A percentile compares a stretch with the other conserved stretches of the same genome.
Conservation (phyloP, 1,284 basidiomycete species). For the Trametes sp. region DNA sequence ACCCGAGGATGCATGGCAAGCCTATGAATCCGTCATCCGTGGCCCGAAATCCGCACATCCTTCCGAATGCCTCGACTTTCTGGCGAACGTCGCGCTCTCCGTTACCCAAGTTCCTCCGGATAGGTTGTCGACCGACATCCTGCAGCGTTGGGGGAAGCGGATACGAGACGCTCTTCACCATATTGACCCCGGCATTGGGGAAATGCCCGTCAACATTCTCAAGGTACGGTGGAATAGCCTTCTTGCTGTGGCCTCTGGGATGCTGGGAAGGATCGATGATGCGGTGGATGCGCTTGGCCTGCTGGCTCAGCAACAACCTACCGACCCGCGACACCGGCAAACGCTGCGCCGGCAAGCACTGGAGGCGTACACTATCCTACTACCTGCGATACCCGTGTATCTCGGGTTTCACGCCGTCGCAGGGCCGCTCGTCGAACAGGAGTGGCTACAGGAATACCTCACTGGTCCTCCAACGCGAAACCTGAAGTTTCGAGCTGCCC, state of each 20-base stretch:
- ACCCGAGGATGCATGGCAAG: slow-evolving; percentile 32
- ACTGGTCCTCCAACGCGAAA: slow-evolving; percentile 20
- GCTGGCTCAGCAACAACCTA: slow-evolving; percentile 19
- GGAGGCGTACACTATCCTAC: slow-evolving; percentile 50
- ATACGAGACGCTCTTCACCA: slow-evolving; percentile 45
- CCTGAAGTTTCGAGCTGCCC: neutral
- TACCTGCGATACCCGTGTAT: slow-evolving; percentile 48
- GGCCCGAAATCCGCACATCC: slow-evolving; percentile 15
- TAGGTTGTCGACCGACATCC: slow-evolving; percentile 8
- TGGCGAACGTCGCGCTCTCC: slow-evolving; percentile 14
- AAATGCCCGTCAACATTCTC: slow-evolving; percentile 8
- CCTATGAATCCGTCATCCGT: slow-evolving; percentile 21
- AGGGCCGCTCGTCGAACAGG: slow-evolving; percentile 54
- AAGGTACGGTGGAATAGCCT: slow-evolving; percentile 31
- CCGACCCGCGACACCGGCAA: neutral
- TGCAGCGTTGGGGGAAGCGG: slow-evolving; percentile 47
- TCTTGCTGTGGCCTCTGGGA: slow-evolving; percentile 28
- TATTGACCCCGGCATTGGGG: slow-evolving; percentile 33
- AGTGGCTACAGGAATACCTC: slow-evolving; percentile 46
- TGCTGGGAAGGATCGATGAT: slow-evolving; percentile 34
- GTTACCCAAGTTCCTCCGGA: slow-evolving; percentile 10
- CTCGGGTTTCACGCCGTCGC: slow-evolving; percentile 49
- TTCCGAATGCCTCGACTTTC: slow-evolving; percentile 16
- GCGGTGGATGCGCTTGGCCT: slow-evolving; percentile 22
- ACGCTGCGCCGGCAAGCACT: slow-evolving; percentile 25